Evolutionary conservation across 257 asterid genomes (phyloP), one percentile per base, ranked within the genome.

Genomic region (Solanum microdontum): DNA sequence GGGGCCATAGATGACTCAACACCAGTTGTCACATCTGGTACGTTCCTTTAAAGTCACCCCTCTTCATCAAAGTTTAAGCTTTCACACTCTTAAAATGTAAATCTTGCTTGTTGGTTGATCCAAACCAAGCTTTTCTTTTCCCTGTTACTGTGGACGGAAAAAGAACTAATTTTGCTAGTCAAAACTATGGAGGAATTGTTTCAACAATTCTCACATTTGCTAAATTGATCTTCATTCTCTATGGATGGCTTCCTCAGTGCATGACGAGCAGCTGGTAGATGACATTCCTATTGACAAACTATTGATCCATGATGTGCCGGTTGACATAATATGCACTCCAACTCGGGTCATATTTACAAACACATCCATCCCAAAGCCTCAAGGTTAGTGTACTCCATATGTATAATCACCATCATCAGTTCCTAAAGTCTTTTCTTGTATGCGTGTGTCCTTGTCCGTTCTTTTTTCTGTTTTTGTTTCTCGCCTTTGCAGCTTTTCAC

Each of bases 271-370:
- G 83, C 91, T 96, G 82, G 96, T 93, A 28, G 98, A 94, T 66
- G 98, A 96, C 77, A 95, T 96, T 86, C 99, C 98, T 6, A 60
- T 92, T 12, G 94, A 95, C 90, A 95, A 96, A 89, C 89, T 96
- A 90, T 89, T 94, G 88, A 86, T 96, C 76, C 99, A 95, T 34
- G 99, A 96, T 79, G 98, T 95, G 48, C 99, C 98, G 4, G 99
- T 95, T 77, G 99, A 96, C 90, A 95, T 95, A 79, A 92, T 96
- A 87, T 96, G 99, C 89, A 96, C 99, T 73, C 99, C 98, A 33
- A 95, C 98, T 21, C 93, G 83, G 86, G 90, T 96, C 88, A 93
- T 96, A 70, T 95, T 91, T 79, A 96, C 99, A 88, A 93, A 94
- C 75, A 94, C 98, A n/a, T 55, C 94, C 14, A 92, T 96, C 79